Percentiles rank a stretch among this genome's conserved stretches.
phyloP scores from a whole-genome alignment of 2,329 filamentous ascomycete genomes.

The Allantophomopsis cytisporea region DNA sequence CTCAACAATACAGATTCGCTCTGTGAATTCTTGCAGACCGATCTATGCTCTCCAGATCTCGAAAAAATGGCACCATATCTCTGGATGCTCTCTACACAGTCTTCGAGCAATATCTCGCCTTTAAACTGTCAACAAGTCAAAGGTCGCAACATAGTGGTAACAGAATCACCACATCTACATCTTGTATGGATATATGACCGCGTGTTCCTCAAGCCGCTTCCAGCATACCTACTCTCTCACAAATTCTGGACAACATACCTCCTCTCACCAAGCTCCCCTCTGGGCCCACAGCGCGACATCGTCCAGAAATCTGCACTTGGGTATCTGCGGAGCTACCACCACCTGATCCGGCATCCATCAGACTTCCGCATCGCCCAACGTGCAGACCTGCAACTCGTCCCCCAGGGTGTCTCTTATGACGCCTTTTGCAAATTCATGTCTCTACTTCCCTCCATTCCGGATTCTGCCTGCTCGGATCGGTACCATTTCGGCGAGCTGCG shows the following conservation, averaged over 20 bases:
- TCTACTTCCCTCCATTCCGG: slow-evolving; percentile 6
- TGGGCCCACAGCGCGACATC: background rate
- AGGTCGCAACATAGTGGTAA: slow-evolving; percentile 17
- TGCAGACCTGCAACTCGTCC: slow-evolving; percentile 10
- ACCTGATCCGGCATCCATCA: slow-evolving; percentile 17
- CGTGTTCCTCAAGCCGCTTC: slow-evolving; percentile 19
- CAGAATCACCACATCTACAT: slow-evolving; percentile 20
- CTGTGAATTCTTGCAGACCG: background rate
- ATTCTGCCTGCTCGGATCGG: slow-evolving; percentile 12
- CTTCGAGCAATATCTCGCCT: slow-evolving; percentile 2
- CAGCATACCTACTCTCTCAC: slow-evolving; percentile 14
- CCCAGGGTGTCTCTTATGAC: slow-evolving; percentile 1
- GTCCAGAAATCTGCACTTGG: slow-evolving; percentile 9
- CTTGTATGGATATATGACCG: slow-evolving; percentile 17
- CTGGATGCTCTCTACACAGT: slow-evolving; percentile 3
- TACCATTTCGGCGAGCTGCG: slow-evolving; percentile 15
- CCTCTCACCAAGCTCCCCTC: background rate
- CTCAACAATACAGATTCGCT: background rate
- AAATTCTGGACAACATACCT: slow-evolving; percentile 13
- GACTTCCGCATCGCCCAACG: slow-evolving; percentile 20
- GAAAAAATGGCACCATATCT: slow-evolving; percentile 3
- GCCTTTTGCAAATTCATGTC: slow-evolving; percentile 11
- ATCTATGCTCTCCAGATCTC: slow-evolving; percentile 1
- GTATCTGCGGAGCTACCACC: slow-evolving; percentile 17
- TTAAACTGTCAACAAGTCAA: slow-evolving; percentile 17